A percentile compares a stretch with the other conserved stretches of the same genome.
phyloP scores from a whole-genome alignment of 2,329 filamentous ascomycete genomes.

The Epicoccum sorghinum region DNA sequence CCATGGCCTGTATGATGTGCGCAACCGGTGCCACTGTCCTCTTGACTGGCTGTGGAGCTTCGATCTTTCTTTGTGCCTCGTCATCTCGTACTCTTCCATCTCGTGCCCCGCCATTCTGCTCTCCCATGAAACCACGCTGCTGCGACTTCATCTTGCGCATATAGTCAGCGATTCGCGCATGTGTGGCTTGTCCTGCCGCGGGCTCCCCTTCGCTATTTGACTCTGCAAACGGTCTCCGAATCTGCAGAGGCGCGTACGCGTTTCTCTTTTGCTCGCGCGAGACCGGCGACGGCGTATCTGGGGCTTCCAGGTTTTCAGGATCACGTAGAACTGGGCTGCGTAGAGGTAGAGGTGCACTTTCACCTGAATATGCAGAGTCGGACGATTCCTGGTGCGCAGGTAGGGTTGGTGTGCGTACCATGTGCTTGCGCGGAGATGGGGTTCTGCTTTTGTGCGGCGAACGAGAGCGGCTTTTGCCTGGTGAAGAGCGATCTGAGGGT shows the following conservation, averaged over 20 bases:
- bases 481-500: slow-evolving; percentile 9
- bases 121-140: not conserved
- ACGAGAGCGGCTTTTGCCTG: slow-evolving; percentile 2
- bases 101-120: no score
- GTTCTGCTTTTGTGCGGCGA: slow-evolving; percentile 1
- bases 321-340: not conserved
- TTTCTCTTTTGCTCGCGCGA: slow-evolving; percentile 21
- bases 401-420: slow-evolving; percentile 1
- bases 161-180: slow-evolving; percentile 10
- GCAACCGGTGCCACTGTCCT: not conserved
- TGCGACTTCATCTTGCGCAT: slow-evolving; percentile 2
- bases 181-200: not conserved
- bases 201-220: not conserved
- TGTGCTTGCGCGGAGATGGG: slow-evolving; percentile 1
- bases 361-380: slow-evolving; percentile 1
- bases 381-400: slow-evolving; percentile 5
- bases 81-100: no score
- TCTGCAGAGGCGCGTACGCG: slow-evolving; percentile 22
- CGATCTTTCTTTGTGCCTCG: not conserved
- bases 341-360: no score
- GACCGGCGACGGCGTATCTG: slow-evolving; percentile 31
- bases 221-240: not conserved
- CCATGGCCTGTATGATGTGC: slow-evolving; percentile 13
- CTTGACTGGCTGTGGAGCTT: not conserved
- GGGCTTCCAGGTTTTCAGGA: slow-evolving; percentile 9